These are phyloP conservation scores for Trichophaea hybrida DNA, from an alignment of 2,329 filamentous ascomycete species.

Conservation along the genomic window DNA sequence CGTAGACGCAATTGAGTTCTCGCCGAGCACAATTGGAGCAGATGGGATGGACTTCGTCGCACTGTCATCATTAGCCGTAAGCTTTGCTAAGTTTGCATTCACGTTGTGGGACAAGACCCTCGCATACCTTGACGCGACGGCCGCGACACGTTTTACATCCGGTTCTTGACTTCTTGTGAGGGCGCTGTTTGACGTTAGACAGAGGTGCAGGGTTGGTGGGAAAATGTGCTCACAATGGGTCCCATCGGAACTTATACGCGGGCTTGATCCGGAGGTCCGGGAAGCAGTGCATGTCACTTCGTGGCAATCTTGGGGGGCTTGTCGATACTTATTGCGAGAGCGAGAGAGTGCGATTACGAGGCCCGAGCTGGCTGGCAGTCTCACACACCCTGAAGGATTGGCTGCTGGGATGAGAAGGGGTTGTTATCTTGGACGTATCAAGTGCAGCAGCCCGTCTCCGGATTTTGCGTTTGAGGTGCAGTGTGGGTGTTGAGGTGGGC, in stretches of 20 bases:
- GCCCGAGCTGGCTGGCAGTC: background rate
- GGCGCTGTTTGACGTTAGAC: background rate
- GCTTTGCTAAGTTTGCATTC: background rate
- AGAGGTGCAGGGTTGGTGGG: background rate
- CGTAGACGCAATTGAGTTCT: conserved; percentile 1
- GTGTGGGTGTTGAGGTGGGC: no score
- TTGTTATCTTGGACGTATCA: no score
- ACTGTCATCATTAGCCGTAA: background rate
- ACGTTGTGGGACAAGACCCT: background rate
- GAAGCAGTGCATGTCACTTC: background rate
- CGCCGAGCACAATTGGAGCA: background rate
- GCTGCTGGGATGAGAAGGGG: no score
- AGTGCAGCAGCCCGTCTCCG: no score
- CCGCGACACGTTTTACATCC: conserved; percentile 5
- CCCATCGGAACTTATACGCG: background rate
- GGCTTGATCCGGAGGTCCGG: background rate
- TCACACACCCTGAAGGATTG: no score
- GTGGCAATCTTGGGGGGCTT: background rate
- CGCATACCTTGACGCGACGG: conserved; percentile 1
- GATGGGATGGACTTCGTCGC: conserved; percentile 5
- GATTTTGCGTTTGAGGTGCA: no score
- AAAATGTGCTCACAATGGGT: background rate
- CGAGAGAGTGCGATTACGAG: background rate
- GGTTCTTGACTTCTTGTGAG: background rate
- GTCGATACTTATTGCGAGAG: background rate